phyloP scores from a whole-genome alignment of 2,329 filamentous ascomycete species.

The Ascochyta clinopodiicola region DNA sequence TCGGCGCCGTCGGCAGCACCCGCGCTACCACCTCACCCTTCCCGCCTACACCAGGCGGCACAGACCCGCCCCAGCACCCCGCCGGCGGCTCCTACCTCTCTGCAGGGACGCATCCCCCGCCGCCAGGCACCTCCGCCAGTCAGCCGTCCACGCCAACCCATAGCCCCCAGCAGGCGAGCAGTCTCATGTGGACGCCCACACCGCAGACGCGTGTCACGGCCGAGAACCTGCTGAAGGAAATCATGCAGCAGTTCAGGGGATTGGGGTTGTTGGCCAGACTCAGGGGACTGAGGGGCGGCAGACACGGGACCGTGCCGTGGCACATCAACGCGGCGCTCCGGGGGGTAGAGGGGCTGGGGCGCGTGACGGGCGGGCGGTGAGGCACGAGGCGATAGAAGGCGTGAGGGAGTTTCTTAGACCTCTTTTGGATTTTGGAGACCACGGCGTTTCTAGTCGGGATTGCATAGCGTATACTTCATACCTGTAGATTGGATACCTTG shows the following conservation, averaged over 20 bases:
- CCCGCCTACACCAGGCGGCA: constrained; percentile 37
- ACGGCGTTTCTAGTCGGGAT: no score
- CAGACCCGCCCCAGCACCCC: constrained; percentile 19
- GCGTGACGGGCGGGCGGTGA: constrained; percentile 12
- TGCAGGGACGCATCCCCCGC: constrained; percentile 1
- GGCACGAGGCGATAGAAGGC: no score
- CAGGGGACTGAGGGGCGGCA: constrained; percentile 64
- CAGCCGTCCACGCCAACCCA: neutral
- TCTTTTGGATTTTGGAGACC: no score
- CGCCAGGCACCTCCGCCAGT: neutral
- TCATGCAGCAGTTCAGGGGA: constrained; percentile 71
- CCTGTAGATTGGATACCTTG: no score
- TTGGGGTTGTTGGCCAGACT: constrained; percentile 73
- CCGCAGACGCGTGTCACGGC: constrained; percentile 43
- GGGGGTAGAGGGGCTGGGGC: constrained; percentile 66
- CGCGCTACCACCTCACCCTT: constrained; percentile 40
- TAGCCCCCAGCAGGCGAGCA: constrained; percentile 31
- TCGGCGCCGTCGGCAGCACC: constrained; percentile 49
- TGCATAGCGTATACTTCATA: no score
- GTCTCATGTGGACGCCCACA: constrained; percentile 44
- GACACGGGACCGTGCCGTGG: constrained; percentile 72
- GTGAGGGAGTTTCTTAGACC: no score
- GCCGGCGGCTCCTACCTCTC: constrained; percentile 3
- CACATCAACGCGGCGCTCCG: constrained; percentile 76
- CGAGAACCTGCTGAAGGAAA: constrained; percentile 72